Evolutionary conservation across 2,329 filamentous ascomycete genomes (phyloP).

Genomic region (Sporothrix brasiliensis): DNA sequence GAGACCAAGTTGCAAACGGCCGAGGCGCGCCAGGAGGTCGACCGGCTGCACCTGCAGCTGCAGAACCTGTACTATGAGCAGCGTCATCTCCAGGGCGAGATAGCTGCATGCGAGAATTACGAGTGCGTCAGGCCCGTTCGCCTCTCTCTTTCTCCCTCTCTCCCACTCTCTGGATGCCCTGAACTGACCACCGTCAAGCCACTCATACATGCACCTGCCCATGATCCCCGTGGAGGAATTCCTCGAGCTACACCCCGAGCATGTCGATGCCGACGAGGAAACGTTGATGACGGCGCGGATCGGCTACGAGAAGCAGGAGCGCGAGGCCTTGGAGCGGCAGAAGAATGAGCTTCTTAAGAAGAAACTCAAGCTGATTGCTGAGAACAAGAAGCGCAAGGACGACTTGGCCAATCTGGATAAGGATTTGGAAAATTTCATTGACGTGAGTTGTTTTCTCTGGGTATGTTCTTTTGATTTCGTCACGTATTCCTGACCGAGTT

Average conservation of each 20-base stretch:
- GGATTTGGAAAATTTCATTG: slow-evolving; percentile 91
- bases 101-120: slow-evolving; percentile 85
- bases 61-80: slow-evolving; percentile 98
- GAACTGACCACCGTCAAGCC: slow-evolving; percentile 54
- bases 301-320: slow-evolving; percentile 82
- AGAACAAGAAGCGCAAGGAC: slow-evolving; percentile 91
- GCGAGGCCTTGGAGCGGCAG: slow-evolving; percentile 82
- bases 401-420: slow-evolving; percentile 88
- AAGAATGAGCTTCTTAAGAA: slow-evolving; percentile 72
- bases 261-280: slow-evolving; percentile 71
- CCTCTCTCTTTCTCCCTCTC: background rate
- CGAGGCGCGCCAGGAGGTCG: slow-evolving; percentile 86
- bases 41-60: slow-evolving; percentile 85
- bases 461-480: background rate
- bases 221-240: slow-evolving; percentile 85
- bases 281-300: slow-evolving; percentile 87
- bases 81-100: slow-evolving; percentile 85
- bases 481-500: slow-evolving; percentile 3
- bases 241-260: slow-evolving; percentile 72
- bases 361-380: slow-evolving; percentile 64
- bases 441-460: slow-evolving; percentile 56
- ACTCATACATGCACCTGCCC: slow-evolving; percentile 84
- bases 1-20: slow-evolving; percentile 85
- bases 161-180: background rate
- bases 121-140: slow-evolving; percentile 63